Conservation (phyloP, 169 alveolate genomes). For the Cryptosporidium sp. region DNA sequence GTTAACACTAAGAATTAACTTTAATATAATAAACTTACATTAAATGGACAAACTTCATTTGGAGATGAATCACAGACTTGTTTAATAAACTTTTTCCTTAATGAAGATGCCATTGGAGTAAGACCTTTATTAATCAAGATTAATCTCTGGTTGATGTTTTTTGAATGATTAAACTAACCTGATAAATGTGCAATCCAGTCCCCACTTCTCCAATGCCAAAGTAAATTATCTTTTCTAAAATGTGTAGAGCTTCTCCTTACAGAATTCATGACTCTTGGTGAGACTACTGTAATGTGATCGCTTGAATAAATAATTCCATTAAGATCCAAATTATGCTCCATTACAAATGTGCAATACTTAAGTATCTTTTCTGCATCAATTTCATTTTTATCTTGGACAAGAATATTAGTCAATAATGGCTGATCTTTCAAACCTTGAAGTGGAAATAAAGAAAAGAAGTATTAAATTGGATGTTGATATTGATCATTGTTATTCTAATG, state of each 20-base stretch:
- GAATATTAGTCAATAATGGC: constrained; percentile 71
- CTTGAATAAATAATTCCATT: constrained; percentile 46
- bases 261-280: constrained; percentile 74
- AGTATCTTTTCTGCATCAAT: constrained; percentile 24
- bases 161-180: constrained; percentile 38
- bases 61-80: constrained; percentile 74
- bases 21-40: constrained; percentile 11
- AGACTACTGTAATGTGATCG: constrained; percentile 37
- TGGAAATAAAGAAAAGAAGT: neutral
- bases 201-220: constrained; percentile 76
- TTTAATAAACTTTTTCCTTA: constrained; percentile 65
- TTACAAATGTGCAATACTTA: constrained; percentile 37
- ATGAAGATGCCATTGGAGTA: constrained; percentile 73
- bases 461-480: too few relatives aligned
- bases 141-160: too few relatives aligned
- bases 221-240: constrained; percentile 64
- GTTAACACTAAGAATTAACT: neutral
- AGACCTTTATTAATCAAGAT: constrained; percentile 32
- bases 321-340: constrained; percentile 24
- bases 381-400: constrained; percentile 64
- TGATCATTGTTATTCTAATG: neutral
- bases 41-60: constrained; percentile 68
- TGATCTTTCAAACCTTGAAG: constrained; percentile 61
- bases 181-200: constrained; percentile 77
- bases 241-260: constrained; percentile 66